Evolutionary conservation across 805 yeast genomes (phyloP).

Genomic region (Nakazawaea ishiwadae): DNA sequence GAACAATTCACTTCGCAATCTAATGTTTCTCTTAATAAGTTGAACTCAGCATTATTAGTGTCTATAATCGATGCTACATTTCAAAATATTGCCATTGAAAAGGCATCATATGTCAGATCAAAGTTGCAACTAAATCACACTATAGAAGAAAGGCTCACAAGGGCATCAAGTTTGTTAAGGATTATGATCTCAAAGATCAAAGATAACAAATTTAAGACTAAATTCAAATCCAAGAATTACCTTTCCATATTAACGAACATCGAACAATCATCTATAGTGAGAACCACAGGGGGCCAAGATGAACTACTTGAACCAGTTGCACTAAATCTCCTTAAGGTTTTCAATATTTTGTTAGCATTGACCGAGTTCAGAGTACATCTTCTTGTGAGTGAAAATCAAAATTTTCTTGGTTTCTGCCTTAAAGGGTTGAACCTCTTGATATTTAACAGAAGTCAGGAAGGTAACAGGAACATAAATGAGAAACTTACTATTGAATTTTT

Average conservation of each 20-base stretch:
- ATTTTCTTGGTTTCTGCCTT: slow-evolving; percentile 15
- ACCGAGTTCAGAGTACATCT: slow-evolving; percentile 24
- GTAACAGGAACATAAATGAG: slow-evolving; percentile 15
- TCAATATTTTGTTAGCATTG: slow-evolving; percentile 21
- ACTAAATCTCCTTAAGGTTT: slow-evolving; percentile 22
- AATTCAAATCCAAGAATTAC: slow-evolving; percentile 23
- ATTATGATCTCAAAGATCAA: slow-evolving; percentile 19
- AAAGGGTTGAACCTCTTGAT: slow-evolving; percentile 13
- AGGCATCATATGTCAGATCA: slow-evolving; percentile 22
- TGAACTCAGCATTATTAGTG: slow-evolving; percentile 21
- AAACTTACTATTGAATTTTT: slow-evolving; percentile 19
- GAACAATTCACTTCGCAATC: slow-evolving; percentile 25
- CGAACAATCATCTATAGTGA: slow-evolving; percentile 15
- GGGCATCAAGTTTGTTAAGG: slow-evolving; percentile 29
- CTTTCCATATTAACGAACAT: slow-evolving; percentile 19
- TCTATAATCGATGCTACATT: slow-evolving; percentile 23
- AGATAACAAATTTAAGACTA: slow-evolving; percentile 11
- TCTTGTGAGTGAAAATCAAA: slow-evolving; percentile 14
- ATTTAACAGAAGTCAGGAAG: slow-evolving; percentile 1
- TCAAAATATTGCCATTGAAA: slow-evolving; percentile 31
- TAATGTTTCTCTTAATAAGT: slow-evolving; percentile 16
- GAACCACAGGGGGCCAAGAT: slow-evolving; percentile 3
- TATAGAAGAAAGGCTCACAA: slow-evolving; percentile 26
- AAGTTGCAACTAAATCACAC: slow-evolving; percentile 18
- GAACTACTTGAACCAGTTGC: slow-evolving; percentile 24